Conservation (phyloP, 106 monocot species). For the Acorus gramineus region DNA sequence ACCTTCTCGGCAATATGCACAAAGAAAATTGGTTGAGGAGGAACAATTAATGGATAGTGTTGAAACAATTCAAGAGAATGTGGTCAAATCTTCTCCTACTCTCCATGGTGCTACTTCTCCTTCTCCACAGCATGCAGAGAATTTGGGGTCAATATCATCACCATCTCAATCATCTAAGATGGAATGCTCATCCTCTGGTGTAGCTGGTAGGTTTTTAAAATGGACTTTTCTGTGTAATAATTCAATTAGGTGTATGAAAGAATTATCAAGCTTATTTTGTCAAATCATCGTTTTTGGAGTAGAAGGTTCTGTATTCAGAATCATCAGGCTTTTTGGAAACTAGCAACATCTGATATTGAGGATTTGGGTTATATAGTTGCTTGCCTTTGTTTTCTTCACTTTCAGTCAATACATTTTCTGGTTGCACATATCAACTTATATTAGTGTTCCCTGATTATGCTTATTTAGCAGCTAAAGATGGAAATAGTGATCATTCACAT, state of each 20-base stretch:
- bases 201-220: conserved; percentile 9
- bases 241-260: no score
- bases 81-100: conserved; percentile 12
- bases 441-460: neutral
- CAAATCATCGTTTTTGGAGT: no score
- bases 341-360: no score
- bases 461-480: conserved; percentile 27
- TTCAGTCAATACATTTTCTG: no score
- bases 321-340: no score
- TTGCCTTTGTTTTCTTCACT: no score
- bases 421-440: no score
- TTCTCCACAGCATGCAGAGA: conserved; percentile 23
- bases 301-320: no score
- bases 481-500: conserved; percentile 35
- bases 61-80: conserved; percentile 31
- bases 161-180: conserved; percentile 30
- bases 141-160: conserved; percentile 13
- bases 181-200: conserved; percentile 17
- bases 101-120: conserved; percentile 17
- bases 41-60: conserved; percentile 21
- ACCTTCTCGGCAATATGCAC: conserved; percentile 88
- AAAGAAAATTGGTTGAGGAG: conserved; percentile 60
- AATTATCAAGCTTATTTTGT: no score
- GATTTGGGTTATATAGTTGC: no score
- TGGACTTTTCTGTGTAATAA: no score